These are phyloP conservation scores for Aspergillus thermomutatus DNA, from an alignment of 2,329 filamentous ascomycete genomes.

Conservation along the genomic window DNA sequence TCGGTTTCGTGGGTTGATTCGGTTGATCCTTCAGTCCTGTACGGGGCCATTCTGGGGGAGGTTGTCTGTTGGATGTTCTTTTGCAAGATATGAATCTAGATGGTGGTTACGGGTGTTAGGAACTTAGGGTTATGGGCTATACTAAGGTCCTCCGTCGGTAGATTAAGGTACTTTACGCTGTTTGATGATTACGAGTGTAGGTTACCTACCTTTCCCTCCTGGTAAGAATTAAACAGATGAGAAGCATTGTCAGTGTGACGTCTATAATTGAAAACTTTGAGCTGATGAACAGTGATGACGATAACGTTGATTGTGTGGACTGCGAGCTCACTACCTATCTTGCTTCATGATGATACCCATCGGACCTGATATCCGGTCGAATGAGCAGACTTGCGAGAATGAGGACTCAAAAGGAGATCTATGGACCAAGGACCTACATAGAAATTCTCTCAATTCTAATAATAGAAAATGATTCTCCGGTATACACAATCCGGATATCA, in stretches of 20 bases:
- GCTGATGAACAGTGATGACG: background rate
- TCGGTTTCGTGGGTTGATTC: constrained; percentile 47
- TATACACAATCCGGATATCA: background rate
- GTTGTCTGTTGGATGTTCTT: background rate
- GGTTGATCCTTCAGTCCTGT: background rate
- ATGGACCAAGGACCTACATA: too few species aligned
- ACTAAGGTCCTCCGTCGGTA: background rate
- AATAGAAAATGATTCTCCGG: too few species aligned
- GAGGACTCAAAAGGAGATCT: too few species aligned
- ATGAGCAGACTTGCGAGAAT: background rate
- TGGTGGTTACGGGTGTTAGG: background rate
- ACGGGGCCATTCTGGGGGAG: background rate
- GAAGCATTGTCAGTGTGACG: background rate
- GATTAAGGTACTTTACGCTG: too few species aligned
- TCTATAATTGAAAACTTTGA: background rate
- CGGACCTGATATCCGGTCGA: background rate
- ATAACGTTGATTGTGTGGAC: background rate
- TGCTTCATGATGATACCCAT: background rate
- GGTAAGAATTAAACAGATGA: background rate
- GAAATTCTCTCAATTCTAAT: too few species aligned
- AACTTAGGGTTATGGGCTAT: background rate
- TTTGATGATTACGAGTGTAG: background rate
- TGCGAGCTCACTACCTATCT: background rate
- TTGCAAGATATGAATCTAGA: background rate
- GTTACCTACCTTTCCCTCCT: background rate